A percentile compares a stretch with the other conserved stretches of the same genome.
phyloP scores from a whole-genome alignment of 139 green algal species.

The Medakamo hakoo region DNA sequence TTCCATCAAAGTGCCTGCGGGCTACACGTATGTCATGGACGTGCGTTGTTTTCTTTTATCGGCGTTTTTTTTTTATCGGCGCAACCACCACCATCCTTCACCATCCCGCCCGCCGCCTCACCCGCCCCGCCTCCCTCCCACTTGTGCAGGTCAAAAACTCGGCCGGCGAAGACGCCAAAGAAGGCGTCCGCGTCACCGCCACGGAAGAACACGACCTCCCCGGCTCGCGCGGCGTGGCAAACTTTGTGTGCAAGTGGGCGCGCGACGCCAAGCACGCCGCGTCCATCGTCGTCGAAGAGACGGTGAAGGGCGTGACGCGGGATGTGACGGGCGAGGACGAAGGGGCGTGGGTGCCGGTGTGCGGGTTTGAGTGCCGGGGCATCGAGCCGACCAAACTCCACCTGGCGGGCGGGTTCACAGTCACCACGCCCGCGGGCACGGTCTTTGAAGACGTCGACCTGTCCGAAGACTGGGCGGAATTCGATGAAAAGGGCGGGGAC shows the following conservation, averaged over 20 bases:
- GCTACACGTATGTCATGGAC: constrained; percentile 11
- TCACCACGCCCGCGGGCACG: constrained; percentile 14
- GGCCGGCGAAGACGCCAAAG: constrained; percentile 21
- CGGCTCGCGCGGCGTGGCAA: constrained; percentile 36
- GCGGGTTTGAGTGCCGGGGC: constrained; percentile 55
- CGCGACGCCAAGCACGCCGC: constrained; percentile 15
- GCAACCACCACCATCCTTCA: too few species aligned
- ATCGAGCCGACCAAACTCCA: constrained; percentile 37
- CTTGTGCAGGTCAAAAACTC: constrained; percentile 43
- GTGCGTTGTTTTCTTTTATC: too few species aligned
- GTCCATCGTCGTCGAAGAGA: constrained; percentile 21
- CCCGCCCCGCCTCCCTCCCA: too few species aligned
- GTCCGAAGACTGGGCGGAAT: constrained; percentile 56
- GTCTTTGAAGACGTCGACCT: constrained; percentile 20
- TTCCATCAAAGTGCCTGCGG: constrained; percentile 19
- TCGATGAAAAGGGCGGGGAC: constrained; percentile 47
- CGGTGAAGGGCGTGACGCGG: constrained; percentile 37
- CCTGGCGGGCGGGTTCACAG: constrained; percentile 16
- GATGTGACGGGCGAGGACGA: constrained; percentile 24
- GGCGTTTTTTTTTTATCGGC: too few species aligned
- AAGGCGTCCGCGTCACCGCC: constrained; percentile 25
- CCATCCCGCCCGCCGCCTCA: too few species aligned
- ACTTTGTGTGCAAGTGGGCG: constrained; percentile 42
- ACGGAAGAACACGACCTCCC: constrained; percentile 28
- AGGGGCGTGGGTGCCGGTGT: constrained; percentile 37